Base-by-base conservation (phyloP, 2,329 filamentous ascomycete species). In the Trichoderma sp. region DNA sequence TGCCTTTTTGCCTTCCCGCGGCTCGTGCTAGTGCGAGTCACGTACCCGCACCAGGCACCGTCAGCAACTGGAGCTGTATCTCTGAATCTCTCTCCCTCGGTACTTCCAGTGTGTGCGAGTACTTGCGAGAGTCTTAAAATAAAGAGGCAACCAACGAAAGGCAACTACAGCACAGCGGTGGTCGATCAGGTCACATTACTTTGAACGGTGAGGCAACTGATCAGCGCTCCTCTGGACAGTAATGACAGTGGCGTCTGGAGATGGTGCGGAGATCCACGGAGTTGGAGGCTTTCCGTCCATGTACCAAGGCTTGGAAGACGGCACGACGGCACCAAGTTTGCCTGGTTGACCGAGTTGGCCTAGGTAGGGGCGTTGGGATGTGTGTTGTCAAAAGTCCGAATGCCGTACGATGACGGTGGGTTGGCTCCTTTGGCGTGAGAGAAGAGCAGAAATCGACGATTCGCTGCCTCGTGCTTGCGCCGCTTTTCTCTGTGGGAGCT, bases 241-340 rank as follows among this genome's bases (percentile, higher is more conserved):
- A 39, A 12, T 39, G 47, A 15, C 26, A 44, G 58, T 43, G 58
- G 58, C 58, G 58, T 44, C 26, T 44, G 12, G 17, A 61, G 30
- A 44, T n/a, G 47, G 17, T 52, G 58, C 58, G 47, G 58, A 61
- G 58, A 30, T 34, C 43, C 48, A 61, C 48, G 24, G 47, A 50
- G 34, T 61, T 51, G 39, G 34, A 10, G 30, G 58, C 34, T 52
- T 48, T 44, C 45, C 58, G 34, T 15, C 34, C 30, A 9, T 9
- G 2, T 61, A 19, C 34, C 17, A 15, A 30, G 26, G 24, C 26
- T 15, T 43, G 58, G 24, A 43, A 14, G 47, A 39, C 45, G 19
- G 57, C 57, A 60, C 28, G 50, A 34, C 30, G 50, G 50, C 50
- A 52, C 24, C 34, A 47, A 39, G 34, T 14, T 39, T 10, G 34